phyloP scores from a whole-genome alignment of 1,284 basidiomycete species.

The Leccinum variabile region DNA sequence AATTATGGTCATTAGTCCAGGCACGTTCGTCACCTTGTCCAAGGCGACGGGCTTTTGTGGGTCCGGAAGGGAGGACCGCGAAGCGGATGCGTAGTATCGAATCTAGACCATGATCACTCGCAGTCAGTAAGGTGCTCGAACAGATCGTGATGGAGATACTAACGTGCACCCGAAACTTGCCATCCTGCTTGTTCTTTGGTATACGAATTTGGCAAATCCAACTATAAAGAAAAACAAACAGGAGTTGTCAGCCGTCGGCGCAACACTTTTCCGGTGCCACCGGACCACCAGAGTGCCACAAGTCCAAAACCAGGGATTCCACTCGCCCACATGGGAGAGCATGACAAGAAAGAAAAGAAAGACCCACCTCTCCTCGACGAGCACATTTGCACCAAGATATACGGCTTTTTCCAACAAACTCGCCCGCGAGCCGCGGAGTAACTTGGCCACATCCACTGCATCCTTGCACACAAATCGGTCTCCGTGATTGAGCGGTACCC shows the following conservation, averaged over 20 bases:
- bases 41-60: conserved; percentile 54
- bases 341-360: neutral
- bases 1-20: conserved; percentile 65
- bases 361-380: conserved; percentile 69
- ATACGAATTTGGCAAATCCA: conserved; percentile 63
- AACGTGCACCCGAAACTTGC: conserved; percentile 61
- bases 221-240: conserved; percentile 35
- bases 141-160: conserved; percentile 19
- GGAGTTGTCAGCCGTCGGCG: conserved; percentile 11
- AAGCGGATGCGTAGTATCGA: conserved; percentile 56
- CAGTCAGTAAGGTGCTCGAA: neutral
- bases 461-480: conserved; percentile 60
- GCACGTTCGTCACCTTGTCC: conserved; percentile 49
- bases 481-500: conserved; percentile 45
- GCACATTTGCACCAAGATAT: conserved; percentile 53
- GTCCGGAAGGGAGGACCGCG: conserved; percentile 44
- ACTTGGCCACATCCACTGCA: conserved; percentile 59
- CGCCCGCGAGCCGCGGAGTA: conserved; percentile 55
- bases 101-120: conserved; percentile 43
- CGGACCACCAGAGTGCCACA: neutral
- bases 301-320: neutral
- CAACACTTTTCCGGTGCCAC: neutral
- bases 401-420: conserved; percentile 55
- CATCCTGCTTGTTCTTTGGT: conserved; percentile 49
- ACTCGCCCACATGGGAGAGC: neutral